Base-by-base conservation (phyloP, 352 stramenopile species). In the Peronospora belbahrii region DNA sequence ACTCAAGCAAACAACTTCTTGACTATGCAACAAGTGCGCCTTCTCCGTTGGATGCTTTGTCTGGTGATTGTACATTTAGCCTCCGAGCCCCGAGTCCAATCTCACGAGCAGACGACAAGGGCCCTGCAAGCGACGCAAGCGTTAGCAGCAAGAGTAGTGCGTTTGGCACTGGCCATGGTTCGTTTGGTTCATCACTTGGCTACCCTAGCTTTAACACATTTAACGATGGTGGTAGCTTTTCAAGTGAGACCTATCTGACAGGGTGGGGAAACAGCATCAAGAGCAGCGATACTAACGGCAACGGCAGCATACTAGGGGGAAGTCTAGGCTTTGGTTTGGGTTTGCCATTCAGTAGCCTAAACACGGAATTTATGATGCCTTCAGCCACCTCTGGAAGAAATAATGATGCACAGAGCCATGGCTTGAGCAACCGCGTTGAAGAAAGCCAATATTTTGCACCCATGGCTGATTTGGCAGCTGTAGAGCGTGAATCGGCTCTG, bases 201-300 rank as follows among this genome's bases (percentile, higher is more conserved):
- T 89, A 83, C 38, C 50, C 66, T 14, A 76, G 66, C 45, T 89
- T 87, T 43, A 62, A 80, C 18, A 79, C 70, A 36, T 85, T 87
- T 19, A 71, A 59, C 3, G 62, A 71, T 33, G 64, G 66, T 25
- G 57, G 63, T 34, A 48, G 59, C 19, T 71, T 85, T 40, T 68
- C 60, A 2, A 60, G 63, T 19, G 40, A 71, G 42, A 51, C 62
- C 19, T 9, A 82, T 34, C 43, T 79, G 13, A 61, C 64, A 6
- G 70, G 69, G 25, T 87, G 78, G 75, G 70, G 73, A 24, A 77
- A 73, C 28, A 55, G 55, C 9, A 46, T 46, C 19, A 53, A 23
- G 17, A 45, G 30, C 38, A 58, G 17, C 45, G 50, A 41, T 14
- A 27, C 23, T 10, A 55, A 25, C 35, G 42, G 39, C 14, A 58